Evolutionary conservation across 2,329 filamentous ascomycete species (phyloP), one percentile per base, ranked within the genome.

Genomic region (Talaromyces amestolkiae): DNA sequence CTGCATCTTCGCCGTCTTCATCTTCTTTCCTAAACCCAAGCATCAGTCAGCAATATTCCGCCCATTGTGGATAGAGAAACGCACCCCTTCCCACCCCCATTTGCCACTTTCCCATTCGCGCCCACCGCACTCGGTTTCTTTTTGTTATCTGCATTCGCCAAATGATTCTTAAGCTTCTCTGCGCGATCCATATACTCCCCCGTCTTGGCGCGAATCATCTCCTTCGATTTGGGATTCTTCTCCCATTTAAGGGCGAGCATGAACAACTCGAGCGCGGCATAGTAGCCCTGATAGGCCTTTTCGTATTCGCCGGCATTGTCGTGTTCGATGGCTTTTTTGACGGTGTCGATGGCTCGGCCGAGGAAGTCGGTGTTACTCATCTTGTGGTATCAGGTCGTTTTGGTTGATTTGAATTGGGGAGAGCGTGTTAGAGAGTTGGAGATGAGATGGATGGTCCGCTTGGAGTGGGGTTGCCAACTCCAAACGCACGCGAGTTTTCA

Each of bases 231-330:
- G 69, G 91, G 89, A 82, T 97, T 98, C 86, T 98, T 99, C 83
- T 99, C 95, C 94, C 94, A 99, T 84, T 99, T 99, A 67, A 99
- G 86, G 39, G 95, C 95, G 68, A 98, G 91, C 91, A 99, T 97
- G 84, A 98, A 99, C 66, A 98, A 88, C 81, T 99, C 94, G 72
- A 99, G 91, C 61, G 94, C 90, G 71, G 92, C 89, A 83, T 97
- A 97, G 86, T 99, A 99, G 69, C 91, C 86, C 76, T 97, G 91
- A 79, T 98, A 98, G 65, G 95, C 95, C 79, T 96, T 94, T 74
- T 97, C 93, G 81, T 99, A 99, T 77, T 98, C 92, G 77, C 92
- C 93, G 54, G 91, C 91, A 71, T 94, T 96, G 83, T 99, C 95
- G 73, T 91, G 89, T 78, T 97, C 93, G 82, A 99, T 98, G 71